These are phyloP conservation scores for Neurospora sp. DNA, from an alignment of 495 filamentous ascomycete genomes.

Conservation along the genomic window DNA sequence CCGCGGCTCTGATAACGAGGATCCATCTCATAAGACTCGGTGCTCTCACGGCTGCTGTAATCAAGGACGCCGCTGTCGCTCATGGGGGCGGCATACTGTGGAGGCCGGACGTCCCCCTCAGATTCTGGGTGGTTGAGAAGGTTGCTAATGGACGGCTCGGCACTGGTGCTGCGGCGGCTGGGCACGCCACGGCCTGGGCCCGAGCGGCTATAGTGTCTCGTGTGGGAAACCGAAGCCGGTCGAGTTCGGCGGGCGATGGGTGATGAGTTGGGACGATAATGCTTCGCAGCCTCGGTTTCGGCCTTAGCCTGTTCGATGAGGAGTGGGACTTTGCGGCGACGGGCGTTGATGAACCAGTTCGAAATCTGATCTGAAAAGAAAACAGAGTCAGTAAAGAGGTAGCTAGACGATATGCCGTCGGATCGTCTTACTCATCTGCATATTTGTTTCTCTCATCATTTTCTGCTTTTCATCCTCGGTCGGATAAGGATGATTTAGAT, in stretches of 20 bases:
- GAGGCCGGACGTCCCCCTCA: conserved; percentile 16
- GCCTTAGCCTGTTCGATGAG: conserved; percentile 45
- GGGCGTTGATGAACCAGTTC: conserved; percentile 94
- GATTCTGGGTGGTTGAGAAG: conserved; percentile 13
- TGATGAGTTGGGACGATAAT: background rate
- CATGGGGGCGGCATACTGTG: conserved; percentile 12
- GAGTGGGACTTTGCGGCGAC: conserved; percentile 64
- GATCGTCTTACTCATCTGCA: conserved; percentile 63
- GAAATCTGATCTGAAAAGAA: conserved; percentile 53
- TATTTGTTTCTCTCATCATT: conserved; percentile 62
- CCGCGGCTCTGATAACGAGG: background rate
- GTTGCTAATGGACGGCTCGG: conserved; percentile 8
- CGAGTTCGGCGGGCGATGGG: background rate
- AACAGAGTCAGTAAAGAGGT: conserved; percentile 4
- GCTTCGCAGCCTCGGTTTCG: conserved; percentile 24
- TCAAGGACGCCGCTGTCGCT: conserved; percentile 30
- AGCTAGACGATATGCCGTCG: background rate
- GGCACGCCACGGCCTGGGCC: background rate
- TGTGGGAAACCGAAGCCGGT: background rate
- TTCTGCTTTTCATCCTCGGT: conserved; percentile 85
- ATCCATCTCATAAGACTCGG: background rate
- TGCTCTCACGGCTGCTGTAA: conserved; percentile 20
- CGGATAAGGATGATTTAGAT: conserved; percentile 76
- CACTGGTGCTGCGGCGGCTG: conserved; percentile 2
- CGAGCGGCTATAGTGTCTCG: background rate